Evolutionary conservation across 805 yeast species (phyloP).

Genomic region (Kodamaea kaohsiungensis): DNA sequence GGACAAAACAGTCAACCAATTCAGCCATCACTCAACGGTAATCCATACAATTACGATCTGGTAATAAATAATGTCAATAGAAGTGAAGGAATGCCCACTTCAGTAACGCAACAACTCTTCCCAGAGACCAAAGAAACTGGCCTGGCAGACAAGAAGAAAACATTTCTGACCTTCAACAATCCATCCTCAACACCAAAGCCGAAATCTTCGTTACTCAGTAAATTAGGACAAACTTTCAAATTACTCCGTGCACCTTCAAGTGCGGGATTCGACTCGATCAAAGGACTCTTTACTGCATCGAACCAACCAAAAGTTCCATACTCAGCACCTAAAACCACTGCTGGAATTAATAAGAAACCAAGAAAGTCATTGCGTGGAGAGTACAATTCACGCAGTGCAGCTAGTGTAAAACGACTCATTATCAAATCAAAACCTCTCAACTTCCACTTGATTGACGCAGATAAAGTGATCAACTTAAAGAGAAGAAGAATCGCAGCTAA

Average conservation of each 20-base stretch:
- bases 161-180: slow-evolving; percentile 14
- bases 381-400: slow-evolving; percentile 19
- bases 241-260: slow-evolving; percentile 26
- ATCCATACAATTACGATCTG: slow-evolving; percentile 33
- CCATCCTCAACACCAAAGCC: slow-evolving; percentile 13
- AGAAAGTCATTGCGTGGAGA: slow-evolving; percentile 10
- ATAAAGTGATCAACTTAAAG: slow-evolving; percentile 38
- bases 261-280: slow-evolving; percentile 16
- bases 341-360: not conserved
- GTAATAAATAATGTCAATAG: slow-evolving; percentile 23
- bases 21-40: slow-evolving; percentile 8
- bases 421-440: slow-evolving; percentile 42
- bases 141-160: slow-evolving; percentile 16
- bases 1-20: slow-evolving; percentile 4
- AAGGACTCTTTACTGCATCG: slow-evolving; percentile 34
- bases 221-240: slow-evolving; percentile 37
- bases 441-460: slow-evolving; percentile 43
- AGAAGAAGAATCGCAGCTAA: slow-evolving; percentile 25
- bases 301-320: slow-evolving; percentile 12
- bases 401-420: slow-evolving; percentile 35
- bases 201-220: slow-evolving; percentile 29
- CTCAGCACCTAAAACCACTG: not conserved
- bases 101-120: slow-evolving; percentile 32
- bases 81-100: slow-evolving; percentile 28
- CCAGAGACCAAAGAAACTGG: slow-evolving; percentile 14